These are phyloP conservation scores for Tuber umbilicatum DNA, from an alignment of 495 filamentous ascomycete species.

Conservation along the genomic window DNA sequence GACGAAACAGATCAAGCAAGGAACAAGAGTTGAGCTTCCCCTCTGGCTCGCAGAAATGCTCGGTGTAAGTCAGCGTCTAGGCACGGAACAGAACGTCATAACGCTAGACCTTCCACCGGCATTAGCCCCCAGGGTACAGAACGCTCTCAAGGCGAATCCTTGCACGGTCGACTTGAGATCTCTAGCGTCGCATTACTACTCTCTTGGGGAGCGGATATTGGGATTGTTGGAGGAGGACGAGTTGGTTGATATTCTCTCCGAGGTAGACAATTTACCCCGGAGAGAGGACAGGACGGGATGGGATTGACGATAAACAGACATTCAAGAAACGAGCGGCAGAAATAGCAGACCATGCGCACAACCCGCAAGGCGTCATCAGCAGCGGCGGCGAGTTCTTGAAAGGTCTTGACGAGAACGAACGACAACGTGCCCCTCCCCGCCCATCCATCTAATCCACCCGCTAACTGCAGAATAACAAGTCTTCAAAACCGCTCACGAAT, in stretches of 20 bases:
- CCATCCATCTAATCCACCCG: background rate
- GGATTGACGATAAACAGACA: constrained; percentile 48
- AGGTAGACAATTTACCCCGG: constrained; percentile 46
- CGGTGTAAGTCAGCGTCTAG: constrained; percentile 63
- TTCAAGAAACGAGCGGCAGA: constrained; percentile 77
- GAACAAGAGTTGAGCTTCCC: constrained; percentile 73
- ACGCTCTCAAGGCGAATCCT: constrained; percentile 85
- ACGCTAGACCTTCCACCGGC: constrained; percentile 75
- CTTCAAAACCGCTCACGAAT: constrained; percentile 85
- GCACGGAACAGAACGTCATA: constrained; percentile 54
- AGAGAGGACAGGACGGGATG: background rate
- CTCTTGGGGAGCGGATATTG: constrained; percentile 71
- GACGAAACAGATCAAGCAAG: constrained; percentile 56
- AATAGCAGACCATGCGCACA: constrained; percentile 84
- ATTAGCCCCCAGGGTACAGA: constrained; percentile 72
- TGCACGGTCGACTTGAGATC: constrained; percentile 75
- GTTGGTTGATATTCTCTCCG: constrained; percentile 68
- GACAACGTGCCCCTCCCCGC: constrained; percentile 54
- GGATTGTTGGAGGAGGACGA: constrained; percentile 90
- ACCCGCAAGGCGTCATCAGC: constrained; percentile 62
- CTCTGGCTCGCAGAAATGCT: constrained; percentile 98
- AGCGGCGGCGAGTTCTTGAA: constrained; percentile 79
- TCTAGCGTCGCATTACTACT: constrained; percentile 80
- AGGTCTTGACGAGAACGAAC: constrained; percentile 85
- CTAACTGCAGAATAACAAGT: constrained; percentile 43